Evolutionary conservation across 441 rosid species (phyloP).

Genomic region (Dalechampia spathulata): DNA sequence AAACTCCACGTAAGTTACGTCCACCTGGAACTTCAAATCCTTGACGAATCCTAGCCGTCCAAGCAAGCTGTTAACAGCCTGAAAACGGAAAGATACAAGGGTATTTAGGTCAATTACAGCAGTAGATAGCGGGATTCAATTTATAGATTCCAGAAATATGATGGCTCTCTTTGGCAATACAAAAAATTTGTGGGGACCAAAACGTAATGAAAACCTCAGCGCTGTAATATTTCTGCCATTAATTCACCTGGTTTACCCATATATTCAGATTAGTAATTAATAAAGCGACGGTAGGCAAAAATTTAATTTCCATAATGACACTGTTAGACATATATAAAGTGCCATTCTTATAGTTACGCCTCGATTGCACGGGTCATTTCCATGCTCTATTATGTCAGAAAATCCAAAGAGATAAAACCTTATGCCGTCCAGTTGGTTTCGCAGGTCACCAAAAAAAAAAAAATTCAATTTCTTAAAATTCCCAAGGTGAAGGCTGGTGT

Average conservation of each 20-base stretch:
- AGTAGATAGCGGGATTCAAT: not conserved
- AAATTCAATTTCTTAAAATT: not conserved
- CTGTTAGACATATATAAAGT: conserved; percentile 9
- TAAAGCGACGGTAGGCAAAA: too few relatives aligned
- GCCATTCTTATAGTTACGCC: conserved; percentile 30
- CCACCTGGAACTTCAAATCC: conserved; percentile 47
- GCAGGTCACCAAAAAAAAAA: conserved; percentile 12
- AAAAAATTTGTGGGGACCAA: conserved; percentile 29
- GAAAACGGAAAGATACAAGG: conserved; percentile 14
- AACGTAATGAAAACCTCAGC: conserved; percentile 25
- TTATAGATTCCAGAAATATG: conserved; percentile 33
- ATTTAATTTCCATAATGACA: too few relatives aligned
- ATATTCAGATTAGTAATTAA: too few relatives aligned
- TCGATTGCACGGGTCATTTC: too few relatives aligned
- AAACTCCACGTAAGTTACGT: conserved; percentile 61
- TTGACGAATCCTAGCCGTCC: conserved; percentile 44
- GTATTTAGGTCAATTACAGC: conserved; percentile 21
- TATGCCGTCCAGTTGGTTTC: conserved; percentile 53
- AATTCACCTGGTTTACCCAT: conserved; percentile 23
- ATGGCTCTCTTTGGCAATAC: conserved; percentile 34
- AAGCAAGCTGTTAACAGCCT: conserved; percentile 49
- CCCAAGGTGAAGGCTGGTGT: not conserved
- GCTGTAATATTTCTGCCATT: not conserved
- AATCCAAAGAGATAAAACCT: conserved; percentile 73
- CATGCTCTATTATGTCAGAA: conserved; percentile 43